Percentiles rank a stretch among this genome's conserved stretches.
phyloP scores from a whole-genome alignment of 148 eudicot genomes.

The Rhododendron williamsianum region DNA sequence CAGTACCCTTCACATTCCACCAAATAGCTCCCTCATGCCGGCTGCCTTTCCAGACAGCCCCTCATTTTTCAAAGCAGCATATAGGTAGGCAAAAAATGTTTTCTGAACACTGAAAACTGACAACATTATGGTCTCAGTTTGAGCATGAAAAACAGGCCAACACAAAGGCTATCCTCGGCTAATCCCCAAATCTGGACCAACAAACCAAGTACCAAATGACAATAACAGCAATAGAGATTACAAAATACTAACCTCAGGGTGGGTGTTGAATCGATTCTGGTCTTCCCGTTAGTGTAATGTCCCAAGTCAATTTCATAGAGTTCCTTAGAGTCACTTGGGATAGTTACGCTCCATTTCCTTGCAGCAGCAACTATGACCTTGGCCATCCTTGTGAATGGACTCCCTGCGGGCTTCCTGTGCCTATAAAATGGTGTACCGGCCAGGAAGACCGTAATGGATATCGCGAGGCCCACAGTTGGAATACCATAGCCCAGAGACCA shows the following conservation, averaged over 20 bases:
- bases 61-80: too few species aligned
- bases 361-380: slow-evolving; percentile 64
- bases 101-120: too few species aligned
- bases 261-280: slow-evolving; percentile 34
- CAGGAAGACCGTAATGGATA: slow-evolving; percentile 55
- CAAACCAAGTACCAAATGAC: not conserved
- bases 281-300: slow-evolving; percentile 42
- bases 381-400: slow-evolving; percentile 71
- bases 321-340: slow-evolving; percentile 58
- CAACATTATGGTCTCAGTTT: too few species aligned
- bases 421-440: slow-evolving; percentile 64
- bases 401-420: slow-evolving; percentile 56
- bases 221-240: not conserved
- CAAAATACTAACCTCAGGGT: slow-evolving; percentile 21
- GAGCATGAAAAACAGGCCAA: too few species aligned
- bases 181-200: too few species aligned
- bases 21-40: too few species aligned
- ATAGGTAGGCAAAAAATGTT: too few species aligned
- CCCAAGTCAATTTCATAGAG: slow-evolving; percentile 57
- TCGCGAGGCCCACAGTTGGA: slow-evolving; percentile 58
- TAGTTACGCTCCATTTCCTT: slow-evolving; percentile 31
- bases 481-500: slow-evolving; percentile 81
- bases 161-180: too few species aligned
- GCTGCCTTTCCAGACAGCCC: too few species aligned
- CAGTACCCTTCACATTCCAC: too few species aligned